Percentiles rank a stretch among this genome's conserved stretches.
phyloP scores from a whole-genome alignment of 2,329 filamentous ascomycete genomes.

The Epichloe sp. region DNA sequence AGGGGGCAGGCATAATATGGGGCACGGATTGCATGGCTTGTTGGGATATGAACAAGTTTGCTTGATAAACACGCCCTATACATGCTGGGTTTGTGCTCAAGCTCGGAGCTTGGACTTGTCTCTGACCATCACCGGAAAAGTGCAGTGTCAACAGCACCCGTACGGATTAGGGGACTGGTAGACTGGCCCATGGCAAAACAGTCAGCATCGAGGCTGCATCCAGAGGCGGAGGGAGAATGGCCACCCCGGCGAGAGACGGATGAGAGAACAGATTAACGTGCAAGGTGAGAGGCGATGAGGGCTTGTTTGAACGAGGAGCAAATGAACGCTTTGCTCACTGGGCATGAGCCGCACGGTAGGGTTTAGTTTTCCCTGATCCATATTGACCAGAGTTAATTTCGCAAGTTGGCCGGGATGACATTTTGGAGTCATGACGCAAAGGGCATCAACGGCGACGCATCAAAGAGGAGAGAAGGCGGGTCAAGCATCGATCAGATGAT shows the following conservation, averaged over 20 bases:
- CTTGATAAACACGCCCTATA: no score
- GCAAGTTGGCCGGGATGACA: background rate
- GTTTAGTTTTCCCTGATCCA: background rate
- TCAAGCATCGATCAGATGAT: background rate
- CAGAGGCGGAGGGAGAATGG: background rate
- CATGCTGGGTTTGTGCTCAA: background rate
- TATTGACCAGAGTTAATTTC: background rate
- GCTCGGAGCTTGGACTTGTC: background rate
- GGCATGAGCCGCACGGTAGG: background rate
- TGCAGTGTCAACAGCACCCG: no score
- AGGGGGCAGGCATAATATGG: background rate
- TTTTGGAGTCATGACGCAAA: conserved; percentile 1
- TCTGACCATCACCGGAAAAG: background rate
- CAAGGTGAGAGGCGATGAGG: background rate
- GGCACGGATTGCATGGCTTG: no score
- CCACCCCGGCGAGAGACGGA: background rate
- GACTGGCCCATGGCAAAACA: no score
- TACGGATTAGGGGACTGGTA: no score
- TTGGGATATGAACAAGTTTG: background rate
- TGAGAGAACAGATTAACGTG: background rate
- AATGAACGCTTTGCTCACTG: background rate
- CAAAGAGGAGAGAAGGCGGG: background rate
- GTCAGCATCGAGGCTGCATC: background rate
- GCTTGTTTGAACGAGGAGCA: background rate
- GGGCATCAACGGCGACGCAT: background rate